A percentile compares a stretch with the other conserved stretches of the same genome.
Conservation (phyloP, 2,329 filamentous ascomycete genomes). For the Exophiala mesophila region DNA sequence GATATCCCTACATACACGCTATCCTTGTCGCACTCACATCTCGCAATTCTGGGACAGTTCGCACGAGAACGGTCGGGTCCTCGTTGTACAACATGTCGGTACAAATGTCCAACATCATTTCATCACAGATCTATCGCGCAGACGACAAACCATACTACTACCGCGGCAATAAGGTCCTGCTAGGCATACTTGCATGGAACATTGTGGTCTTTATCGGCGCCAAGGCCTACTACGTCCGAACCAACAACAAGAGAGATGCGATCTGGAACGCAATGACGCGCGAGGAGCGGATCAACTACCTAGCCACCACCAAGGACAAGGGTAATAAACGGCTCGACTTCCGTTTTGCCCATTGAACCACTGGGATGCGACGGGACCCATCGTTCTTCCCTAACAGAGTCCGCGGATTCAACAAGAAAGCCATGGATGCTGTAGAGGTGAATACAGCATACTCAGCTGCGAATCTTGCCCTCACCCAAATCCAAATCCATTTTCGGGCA, state of each 20-base stretch:
- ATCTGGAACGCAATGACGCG: constrained; percentile 39
- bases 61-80: constrained; percentile 59
- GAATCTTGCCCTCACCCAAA: no score
- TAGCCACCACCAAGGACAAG: constrained; percentile 48
- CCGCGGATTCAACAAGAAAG: no score
- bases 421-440: no score
- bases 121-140: constrained; percentile 49
- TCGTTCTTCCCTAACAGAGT: no score
- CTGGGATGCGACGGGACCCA: no score
- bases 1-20: constrained; percentile 55
- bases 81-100: constrained; percentile 46
- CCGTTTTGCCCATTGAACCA: constrained; percentile 47
- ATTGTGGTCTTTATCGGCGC: constrained; percentile 47
- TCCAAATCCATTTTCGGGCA: no score
- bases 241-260: constrained; percentile 33
- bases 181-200: constrained; percentile 47
- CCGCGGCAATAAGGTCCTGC: constrained; percentile 47
- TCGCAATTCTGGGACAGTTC: constrained; percentile 58
- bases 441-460: no score
- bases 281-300: constrained; percentile 46
- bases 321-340: constrained; percentile 55
- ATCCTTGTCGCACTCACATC: constrained; percentile 58
- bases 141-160: constrained; percentile 52
- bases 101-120: constrained; percentile 39
- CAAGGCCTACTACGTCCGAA: constrained; percentile 38